These are phyloP conservation scores for Deuterostichococcus epilithicus DNA, from an alignment of 139 green algal genomes.

Conservation along the genomic window DNA sequence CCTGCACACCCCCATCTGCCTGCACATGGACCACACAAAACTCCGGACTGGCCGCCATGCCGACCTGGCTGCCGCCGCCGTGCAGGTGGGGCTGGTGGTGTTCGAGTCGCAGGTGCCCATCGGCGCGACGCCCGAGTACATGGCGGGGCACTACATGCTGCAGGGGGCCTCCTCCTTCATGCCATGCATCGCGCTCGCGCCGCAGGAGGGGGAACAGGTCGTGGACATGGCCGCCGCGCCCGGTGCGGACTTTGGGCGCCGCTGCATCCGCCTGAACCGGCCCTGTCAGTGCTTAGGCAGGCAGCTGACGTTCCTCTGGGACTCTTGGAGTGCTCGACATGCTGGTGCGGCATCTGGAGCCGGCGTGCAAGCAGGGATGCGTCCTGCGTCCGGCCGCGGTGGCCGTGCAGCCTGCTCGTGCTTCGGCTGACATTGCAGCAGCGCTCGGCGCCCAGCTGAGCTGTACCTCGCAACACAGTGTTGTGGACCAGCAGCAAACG, in stretches of 20 bases:
- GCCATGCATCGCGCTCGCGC: slow-evolving; percentile 94
- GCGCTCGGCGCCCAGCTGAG: too few species aligned
- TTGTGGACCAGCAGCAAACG: too few species aligned
- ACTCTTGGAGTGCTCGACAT: too few species aligned
- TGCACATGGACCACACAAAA: not conserved
- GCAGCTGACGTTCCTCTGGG: too few species aligned
- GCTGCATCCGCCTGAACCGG: too few species aligned
- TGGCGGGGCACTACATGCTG: slow-evolving; percentile 99
- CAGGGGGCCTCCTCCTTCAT: slow-evolving; percentile 95
- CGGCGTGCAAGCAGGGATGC: too few species aligned
- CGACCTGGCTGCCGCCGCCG: not conserved
- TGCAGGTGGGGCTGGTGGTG: slow-evolving; percentile 87
- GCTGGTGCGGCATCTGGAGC: too few species aligned
- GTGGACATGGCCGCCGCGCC: slow-evolving; percentile 97
- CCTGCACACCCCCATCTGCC: too few species aligned
- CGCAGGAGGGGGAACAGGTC: slow-evolving; percentile 81
- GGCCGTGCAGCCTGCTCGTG: too few species aligned
- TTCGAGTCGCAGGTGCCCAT: slow-evolving; percentile 96
- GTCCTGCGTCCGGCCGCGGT: too few species aligned
- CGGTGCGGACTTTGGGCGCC: slow-evolving; percentile 23
- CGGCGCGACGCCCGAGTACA: slow-evolving; percentile 99
- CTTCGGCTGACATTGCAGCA: too few species aligned
- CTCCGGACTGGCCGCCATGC: not conserved
- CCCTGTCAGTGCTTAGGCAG: not conserved
- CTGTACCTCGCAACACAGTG: too few species aligned